Conservation (phyloP, 495 filamentous ascomycete species). For the Halenospora varia region DNA sequence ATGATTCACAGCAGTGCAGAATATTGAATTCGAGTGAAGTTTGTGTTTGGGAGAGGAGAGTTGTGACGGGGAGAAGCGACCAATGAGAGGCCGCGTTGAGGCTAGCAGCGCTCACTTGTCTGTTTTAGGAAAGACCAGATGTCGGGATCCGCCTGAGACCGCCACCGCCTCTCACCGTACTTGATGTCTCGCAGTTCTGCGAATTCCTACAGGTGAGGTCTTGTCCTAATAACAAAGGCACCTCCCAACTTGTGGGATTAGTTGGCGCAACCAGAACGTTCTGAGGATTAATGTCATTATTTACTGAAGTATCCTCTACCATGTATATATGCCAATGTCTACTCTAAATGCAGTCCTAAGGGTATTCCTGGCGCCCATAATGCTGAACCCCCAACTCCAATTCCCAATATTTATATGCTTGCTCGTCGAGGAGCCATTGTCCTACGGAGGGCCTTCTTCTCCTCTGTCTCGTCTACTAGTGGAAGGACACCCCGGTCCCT, state of each 20-base stretch:
- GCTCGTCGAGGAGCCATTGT: slow-evolving; percentile 92
- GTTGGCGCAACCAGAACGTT: too few relatives aligned
- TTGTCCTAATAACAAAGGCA: too few relatives aligned
- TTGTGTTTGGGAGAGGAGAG: neutral
- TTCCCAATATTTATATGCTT: slow-evolving; percentile 61
- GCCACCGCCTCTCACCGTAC: neutral
- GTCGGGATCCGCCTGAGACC: neutral
- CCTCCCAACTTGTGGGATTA: too few relatives aligned
- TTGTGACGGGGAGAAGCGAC: neutral
- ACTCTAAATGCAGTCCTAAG: neutral
- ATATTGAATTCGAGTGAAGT: neutral
- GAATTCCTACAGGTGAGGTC: too few relatives aligned
- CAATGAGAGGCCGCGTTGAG: neutral
- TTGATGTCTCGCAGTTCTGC: too few relatives aligned
- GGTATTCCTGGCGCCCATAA: slow-evolving; percentile 10
- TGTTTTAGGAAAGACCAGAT: slow-evolving; percentile 6
- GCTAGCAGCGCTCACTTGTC: neutral
- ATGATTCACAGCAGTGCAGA: too few relatives aligned
- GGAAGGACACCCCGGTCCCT: slow-evolving; percentile 72
- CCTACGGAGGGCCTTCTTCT: slow-evolving; percentile 81
- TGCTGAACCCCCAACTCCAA: neutral
- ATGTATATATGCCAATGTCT: too few relatives aligned
- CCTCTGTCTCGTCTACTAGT: slow-evolving; percentile 67
- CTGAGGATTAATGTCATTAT: too few relatives aligned
- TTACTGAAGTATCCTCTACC: too few relatives aligned